phyloP scores from a whole-genome alignment of 345 rosid species.

The Citrus hindsii region DNA sequence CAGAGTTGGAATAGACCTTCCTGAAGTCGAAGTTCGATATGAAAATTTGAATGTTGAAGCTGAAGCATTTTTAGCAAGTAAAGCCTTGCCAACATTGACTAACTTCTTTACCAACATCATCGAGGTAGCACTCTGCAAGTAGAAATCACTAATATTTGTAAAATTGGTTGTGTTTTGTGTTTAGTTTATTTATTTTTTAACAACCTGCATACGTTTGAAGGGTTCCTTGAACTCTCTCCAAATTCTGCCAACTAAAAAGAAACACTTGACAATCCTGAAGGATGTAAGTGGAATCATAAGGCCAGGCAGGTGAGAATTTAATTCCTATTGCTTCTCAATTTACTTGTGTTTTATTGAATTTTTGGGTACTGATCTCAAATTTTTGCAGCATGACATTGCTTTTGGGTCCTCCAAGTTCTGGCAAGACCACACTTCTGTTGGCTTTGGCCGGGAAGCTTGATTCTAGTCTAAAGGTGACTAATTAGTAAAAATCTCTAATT shows the following conservation, averaged over 20 bases:
- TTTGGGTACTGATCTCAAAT: not conserved
- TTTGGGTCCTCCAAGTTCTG: not conserved
- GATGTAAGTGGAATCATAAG: conserved; percentile 67
- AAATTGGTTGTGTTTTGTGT: not conserved
- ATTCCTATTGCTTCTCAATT: not conserved
- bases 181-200: not conserved
- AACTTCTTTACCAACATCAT: conserved; percentile 31
- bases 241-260: conserved; percentile 48
- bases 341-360: not conserved
- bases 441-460: not conserved
- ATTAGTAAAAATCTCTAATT: no score
- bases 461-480: not conserved
- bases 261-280: conserved; percentile 53
- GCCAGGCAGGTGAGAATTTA: conserved; percentile 52
- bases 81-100: conserved; percentile 41
- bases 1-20: conserved; percentile 52
- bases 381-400: not conserved
- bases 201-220: conserved; percentile 13
- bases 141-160: not conserved
- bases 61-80: conserved; percentile 38
- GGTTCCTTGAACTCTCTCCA: conserved; percentile 25
- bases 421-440: not conserved
- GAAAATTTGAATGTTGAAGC: conserved; percentile 45
- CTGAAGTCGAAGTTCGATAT: conserved; percentile 51
- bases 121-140: conserved; percentile 35